These are phyloP conservation scores for Kregervanrija fluxuum DNA, from an alignment of 805 yeast genomes.

Conservation along the genomic window DNA sequence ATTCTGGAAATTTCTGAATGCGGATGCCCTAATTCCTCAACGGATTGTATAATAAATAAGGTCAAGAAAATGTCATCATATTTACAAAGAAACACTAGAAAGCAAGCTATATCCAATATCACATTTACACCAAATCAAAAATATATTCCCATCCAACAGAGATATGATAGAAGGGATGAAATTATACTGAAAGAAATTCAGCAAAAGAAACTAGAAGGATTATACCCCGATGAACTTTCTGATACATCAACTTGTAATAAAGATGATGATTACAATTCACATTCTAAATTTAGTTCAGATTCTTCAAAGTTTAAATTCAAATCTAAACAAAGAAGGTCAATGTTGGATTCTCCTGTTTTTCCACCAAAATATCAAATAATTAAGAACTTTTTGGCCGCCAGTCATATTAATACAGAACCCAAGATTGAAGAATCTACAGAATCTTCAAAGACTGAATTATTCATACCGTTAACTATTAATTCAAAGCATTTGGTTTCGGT, in stretches of 20 bases:
- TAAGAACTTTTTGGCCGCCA: slow-evolving; percentile 9
- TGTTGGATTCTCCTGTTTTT: slow-evolving; percentile 10
- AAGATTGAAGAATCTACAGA: too few species aligned
- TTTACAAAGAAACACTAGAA: slow-evolving; percentile 52
- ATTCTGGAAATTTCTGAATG: slow-evolving; percentile 44
- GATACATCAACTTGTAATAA: too few species aligned
- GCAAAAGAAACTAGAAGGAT: neutral
- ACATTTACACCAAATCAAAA: slow-evolving; percentile 24
- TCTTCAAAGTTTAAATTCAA: too few species aligned
- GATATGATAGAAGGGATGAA: slow-evolving; percentile 22
- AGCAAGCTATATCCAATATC: slow-evolving; percentile 29
- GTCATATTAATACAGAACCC: too few species aligned
- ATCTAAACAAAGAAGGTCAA: slow-evolving; percentile 3
- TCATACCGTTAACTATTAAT: slow-evolving; percentile 2
- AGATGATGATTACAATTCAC: too few species aligned
- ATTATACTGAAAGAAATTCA: slow-evolving; percentile 8
- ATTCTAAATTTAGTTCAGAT: too few species aligned
- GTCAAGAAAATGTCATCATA: slow-evolving; percentile 57
- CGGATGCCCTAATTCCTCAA: slow-evolving; percentile 55
- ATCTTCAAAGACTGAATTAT: neutral
- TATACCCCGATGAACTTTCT: too few species aligned
- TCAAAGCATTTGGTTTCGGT: neutral
- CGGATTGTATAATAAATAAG: slow-evolving; percentile 51
- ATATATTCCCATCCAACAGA: slow-evolving; percentile 25
- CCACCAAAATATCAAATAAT: slow-evolving; percentile 20